Conservation (phyloP, 2,329 filamentous ascomycete species). For the Neurospora crassa region DNA sequence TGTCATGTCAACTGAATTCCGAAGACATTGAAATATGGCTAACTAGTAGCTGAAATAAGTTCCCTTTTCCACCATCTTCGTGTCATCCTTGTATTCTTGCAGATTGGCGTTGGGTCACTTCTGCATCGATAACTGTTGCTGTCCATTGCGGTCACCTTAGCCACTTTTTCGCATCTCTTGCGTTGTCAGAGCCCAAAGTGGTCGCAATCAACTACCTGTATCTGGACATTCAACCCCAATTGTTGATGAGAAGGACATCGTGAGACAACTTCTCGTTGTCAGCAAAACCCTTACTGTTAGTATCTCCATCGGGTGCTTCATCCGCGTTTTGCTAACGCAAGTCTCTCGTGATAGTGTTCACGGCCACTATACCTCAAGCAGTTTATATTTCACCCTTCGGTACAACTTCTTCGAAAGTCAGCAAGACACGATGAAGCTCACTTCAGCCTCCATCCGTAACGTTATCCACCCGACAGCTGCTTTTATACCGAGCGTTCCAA, state of each 20-base stretch:
- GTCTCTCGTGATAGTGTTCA: neutral
- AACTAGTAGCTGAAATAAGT: neutral
- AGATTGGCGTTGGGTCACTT: neutral
- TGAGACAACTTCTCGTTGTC: neutral
- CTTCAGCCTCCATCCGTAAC: constrained; percentile 40
- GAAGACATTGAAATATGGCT: neutral
- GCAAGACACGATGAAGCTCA: constrained; percentile 40
- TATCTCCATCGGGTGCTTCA: neutral
- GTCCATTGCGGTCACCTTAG: neutral
- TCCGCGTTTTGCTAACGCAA: neutral
- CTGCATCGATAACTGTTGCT: neutral
- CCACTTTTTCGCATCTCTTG: neutral
- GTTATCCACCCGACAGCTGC: constrained; percentile 50
- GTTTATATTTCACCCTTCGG: neutral
- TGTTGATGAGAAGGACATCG: neutral
- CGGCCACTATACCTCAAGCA: neutral
- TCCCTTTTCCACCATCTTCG: neutral
- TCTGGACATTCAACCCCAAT: neutral
- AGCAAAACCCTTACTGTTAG: neutral
- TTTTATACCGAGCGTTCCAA: constrained; percentile 23
- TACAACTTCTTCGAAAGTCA: neutral
- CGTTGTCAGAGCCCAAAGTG: neutral
- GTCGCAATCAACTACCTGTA: neutral
- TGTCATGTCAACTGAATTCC: neutral
- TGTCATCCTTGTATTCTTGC: neutral